Evolutionary conservation across 208 protist species (phyloP), one percentile per base, ranked within the genome.

Genomic region (Jaenimonas drosophilae): DNA sequence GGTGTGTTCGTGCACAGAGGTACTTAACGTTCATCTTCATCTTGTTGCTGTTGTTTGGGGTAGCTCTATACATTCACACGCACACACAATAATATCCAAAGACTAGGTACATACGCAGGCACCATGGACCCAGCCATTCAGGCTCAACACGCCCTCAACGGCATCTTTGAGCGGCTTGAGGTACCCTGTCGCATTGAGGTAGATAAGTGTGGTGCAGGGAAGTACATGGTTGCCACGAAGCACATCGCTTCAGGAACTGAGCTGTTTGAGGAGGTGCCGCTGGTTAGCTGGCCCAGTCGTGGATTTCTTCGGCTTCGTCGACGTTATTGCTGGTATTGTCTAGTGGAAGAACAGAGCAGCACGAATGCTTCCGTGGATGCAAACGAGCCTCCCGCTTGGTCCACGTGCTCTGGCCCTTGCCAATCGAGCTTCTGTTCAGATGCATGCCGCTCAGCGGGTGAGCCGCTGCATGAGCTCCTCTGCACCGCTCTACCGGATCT

Each of bases 221-320:
- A 91, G 33, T 66, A 91, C 55, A 59, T 91, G 26, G 46, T 57
- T 24, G 66, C 76, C 5, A 83, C 70, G 11, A 42, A 24, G 0
- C 49, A 58, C 37, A 51, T 91, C 7, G 47, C 64, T 21, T 52
- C 24, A 16, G 59, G 62, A 21, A 51, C 44, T 17, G 65, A 59
- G 3, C 54, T 91, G 7, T 64, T 91, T 28, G 77, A 91, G 55
- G 82, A 91, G 50, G 16, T 68, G 20, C 82, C 82, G 2, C 65
- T 91, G 14, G 66, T 84, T 2, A 82, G 71, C 21, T 91, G 82
- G 82, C 77, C 77, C 2, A 58, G 70, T 1, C 40, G 58, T 12
- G 39, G 53, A 7, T 59, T 73, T 16, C 26, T 83, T 17, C 16
- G 34, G n/a, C 49, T 76, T 33, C 28, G 27, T 17, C 27, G 68